Percentiles rank a stretch among this genome's conserved stretches.
These are phyloP conservation scores for Jaminaea rosea DNA, from an alignment of 1,284 basidiomycete genomes.

Conservation along the genomic window DNA sequence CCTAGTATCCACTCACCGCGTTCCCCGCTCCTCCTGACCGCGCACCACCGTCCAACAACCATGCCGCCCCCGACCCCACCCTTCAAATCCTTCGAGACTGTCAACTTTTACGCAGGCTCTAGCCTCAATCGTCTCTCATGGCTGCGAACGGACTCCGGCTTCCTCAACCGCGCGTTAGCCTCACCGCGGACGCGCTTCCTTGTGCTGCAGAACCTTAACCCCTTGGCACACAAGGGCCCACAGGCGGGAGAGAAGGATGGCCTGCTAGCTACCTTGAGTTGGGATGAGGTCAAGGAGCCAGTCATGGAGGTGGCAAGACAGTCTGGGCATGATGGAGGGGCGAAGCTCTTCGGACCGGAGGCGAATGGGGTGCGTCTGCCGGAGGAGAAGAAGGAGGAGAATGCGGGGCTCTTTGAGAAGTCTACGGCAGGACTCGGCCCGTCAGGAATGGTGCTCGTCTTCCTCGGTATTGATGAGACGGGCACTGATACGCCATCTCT, in stretches of 20 bases:
- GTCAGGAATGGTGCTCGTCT: slow-evolving; percentile 25
- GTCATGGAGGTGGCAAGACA: slow-evolving; percentile 11
- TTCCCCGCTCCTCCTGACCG: too few species aligned
- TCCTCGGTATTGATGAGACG: slow-evolving; percentile 35
- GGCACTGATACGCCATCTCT: slow-evolving; percentile 7
- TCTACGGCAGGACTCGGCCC: slow-evolving; percentile 28
- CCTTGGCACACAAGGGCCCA: slow-evolving; percentile 34
- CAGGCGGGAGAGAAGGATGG: slow-evolving; percentile 12
- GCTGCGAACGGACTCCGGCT: slow-evolving; percentile 38
- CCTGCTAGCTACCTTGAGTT: slow-evolving; percentile 32
- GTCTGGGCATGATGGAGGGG: slow-evolving; percentile 18
- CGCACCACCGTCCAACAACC: too few species aligned
- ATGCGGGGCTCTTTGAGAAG: slow-evolving; percentile 15
- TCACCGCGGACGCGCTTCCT: slow-evolving; percentile 41
- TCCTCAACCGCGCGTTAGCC: slow-evolving; percentile 42
- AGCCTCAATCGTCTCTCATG: slow-evolving; percentile 43
- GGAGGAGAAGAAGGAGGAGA: neutral
- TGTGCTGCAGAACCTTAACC: slow-evolving; percentile 39
- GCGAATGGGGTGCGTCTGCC: slow-evolving; percentile 17
- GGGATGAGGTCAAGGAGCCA: slow-evolving; percentile 36
- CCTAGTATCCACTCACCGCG: too few species aligned
- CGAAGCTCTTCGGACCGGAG: slow-evolving; percentile 29
- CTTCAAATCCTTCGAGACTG: slow-evolving; percentile 12
- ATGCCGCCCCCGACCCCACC: neutral
- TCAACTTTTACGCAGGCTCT: slow-evolving; percentile 39